Conservation (phyloP, 345 rosid genomes). For the Euphorbia peplus region DNA sequence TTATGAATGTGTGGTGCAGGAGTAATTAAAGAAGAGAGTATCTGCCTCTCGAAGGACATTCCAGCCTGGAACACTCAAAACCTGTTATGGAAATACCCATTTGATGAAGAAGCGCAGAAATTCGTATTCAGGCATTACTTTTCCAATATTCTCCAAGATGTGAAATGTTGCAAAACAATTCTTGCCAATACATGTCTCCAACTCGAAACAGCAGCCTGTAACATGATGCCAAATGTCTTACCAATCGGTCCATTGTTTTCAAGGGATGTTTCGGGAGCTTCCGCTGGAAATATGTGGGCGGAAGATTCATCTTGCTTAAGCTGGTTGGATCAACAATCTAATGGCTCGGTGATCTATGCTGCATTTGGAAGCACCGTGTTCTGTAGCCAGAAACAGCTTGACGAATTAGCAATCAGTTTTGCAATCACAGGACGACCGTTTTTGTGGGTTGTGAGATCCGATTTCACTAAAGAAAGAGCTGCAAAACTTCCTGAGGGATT, state of each 20-base stretch:
- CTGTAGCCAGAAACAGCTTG: slow-evolving; percentile 28
- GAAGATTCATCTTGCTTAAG: slow-evolving; percentile 33
- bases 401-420: slow-evolving; percentile 39
- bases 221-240: slow-evolving; percentile 19
- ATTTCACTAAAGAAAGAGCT: neutral
- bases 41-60: slow-evolving; percentile 14
- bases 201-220: slow-evolving; percentile 23
- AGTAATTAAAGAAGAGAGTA: slow-evolving; percentile 6
- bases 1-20: slow-evolving; percentile 14
- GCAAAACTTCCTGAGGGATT: slow-evolving; percentile 25
- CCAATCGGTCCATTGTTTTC: slow-evolving; percentile 36
- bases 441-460: slow-evolving; percentile 10
- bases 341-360: slow-evolving; percentile 38
- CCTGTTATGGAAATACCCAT: slow-evolving; percentile 20
- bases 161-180: slow-evolving; percentile 16
- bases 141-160: neutral
- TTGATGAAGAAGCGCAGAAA: slow-evolving; percentile 1
- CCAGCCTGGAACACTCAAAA: slow-evolving; percentile 19
- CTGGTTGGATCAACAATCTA: slow-evolving; percentile 46
- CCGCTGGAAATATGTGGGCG: slow-evolving; percentile 23
- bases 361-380: slow-evolving; percentile 41
- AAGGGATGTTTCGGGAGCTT: neutral
- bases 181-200: slow-evolving; percentile 29
- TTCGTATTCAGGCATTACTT: neutral
- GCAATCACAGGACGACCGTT: slow-evolving; percentile 27